Evolutionary conservation across 139 green algal species (phyloP).

Genomic region (Volvox africanus): DNA sequence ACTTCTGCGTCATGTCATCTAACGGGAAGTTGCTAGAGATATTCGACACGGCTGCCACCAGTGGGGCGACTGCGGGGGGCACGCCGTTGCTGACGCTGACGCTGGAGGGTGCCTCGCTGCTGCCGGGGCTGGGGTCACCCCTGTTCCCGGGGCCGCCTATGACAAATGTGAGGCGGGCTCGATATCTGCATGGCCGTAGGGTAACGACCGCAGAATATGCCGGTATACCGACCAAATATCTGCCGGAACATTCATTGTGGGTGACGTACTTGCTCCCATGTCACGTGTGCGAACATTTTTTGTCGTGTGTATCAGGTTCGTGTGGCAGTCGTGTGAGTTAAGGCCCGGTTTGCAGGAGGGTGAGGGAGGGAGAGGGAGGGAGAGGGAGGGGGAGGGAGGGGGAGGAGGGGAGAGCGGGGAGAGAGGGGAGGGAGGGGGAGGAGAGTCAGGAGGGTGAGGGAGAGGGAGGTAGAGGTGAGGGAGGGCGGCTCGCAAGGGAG

Average conservation of each 20-base stretch:
- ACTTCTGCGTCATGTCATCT: conserved; percentile 52
- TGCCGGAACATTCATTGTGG: too few species aligned
- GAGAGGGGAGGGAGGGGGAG: neutral
- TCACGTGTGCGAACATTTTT: too few species aligned
- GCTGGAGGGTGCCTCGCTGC: conserved; percentile 34
- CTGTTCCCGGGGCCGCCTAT: conserved; percentile 51
- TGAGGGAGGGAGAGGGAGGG: neutral
- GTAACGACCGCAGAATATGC: too few species aligned
- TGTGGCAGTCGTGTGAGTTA: too few species aligned
- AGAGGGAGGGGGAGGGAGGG: neutral
- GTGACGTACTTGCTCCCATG: too few species aligned
- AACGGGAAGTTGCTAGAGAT: conserved; percentile 43
- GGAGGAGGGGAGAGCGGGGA: neutral
- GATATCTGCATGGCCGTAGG: too few species aligned
- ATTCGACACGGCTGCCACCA: conserved; percentile 41
- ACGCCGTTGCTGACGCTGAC: conserved; percentile 45
- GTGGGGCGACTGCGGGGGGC: neutral
- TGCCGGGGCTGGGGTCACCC: conserved; percentile 5
- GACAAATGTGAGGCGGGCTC: neutral
- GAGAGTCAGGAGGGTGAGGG: neutral
- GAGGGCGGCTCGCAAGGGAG: too few species aligned
- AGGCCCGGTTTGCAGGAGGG: too few species aligned
- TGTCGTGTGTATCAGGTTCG: too few species aligned
- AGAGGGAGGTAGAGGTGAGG: too few species aligned
- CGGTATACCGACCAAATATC: too few species aligned